phyloP scores from a whole-genome alignment of 495 filamentous ascomycete genomes.

The Talaromyces stipitatus region DNA sequence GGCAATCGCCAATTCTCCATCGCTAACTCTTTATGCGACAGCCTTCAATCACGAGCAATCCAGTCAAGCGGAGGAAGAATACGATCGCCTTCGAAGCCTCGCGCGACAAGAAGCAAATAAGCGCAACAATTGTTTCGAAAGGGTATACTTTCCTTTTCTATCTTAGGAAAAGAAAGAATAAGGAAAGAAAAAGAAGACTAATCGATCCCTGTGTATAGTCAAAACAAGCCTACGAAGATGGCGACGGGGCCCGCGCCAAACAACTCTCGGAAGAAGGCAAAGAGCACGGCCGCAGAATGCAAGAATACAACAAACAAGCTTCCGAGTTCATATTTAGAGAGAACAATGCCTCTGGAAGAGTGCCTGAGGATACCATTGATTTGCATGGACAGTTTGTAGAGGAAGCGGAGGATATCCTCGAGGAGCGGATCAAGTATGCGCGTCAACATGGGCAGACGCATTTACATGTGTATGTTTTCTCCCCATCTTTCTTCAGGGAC shows the following conservation, averaged over 20 bases:
- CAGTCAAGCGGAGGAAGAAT: conserved; percentile 69
- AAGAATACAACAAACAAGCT: conserved; percentile 78
- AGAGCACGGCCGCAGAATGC: conserved; percentile 66
- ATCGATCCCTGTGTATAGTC: conserved; percentile 37
- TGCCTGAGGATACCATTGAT: conserved; percentile 79
- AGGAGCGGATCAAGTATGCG: conserved; percentile 70
- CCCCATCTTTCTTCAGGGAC: not conserved
- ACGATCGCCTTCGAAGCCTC: conserved; percentile 81
- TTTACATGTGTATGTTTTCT: conserved; percentile 56
- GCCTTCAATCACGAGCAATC: conserved; percentile 75
- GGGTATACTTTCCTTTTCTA: conserved; percentile 35
- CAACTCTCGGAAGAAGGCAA: conserved; percentile 79
- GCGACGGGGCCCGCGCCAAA: conserved; percentile 75
- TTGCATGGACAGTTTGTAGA: conserved; percentile 89
- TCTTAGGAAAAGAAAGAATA: no score
- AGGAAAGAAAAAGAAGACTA: no score
- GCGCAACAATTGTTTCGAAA: conserved; percentile 65
- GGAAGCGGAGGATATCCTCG: conserved; percentile 86
- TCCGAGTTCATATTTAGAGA: conserved; percentile 90
- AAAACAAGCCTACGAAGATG: conserved; percentile 69
- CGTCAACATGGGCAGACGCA: conserved; percentile 62
- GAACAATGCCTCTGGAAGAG: conserved; percentile 70
- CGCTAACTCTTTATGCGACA: conserved; percentile 19
- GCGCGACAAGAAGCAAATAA: conserved; percentile 72
- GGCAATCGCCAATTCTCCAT: no score